These are phyloP conservation scores for Talaromyces rugulosus DNA, from an alignment of 2,329 filamentous ascomycete species.

Conservation along the genomic window DNA sequence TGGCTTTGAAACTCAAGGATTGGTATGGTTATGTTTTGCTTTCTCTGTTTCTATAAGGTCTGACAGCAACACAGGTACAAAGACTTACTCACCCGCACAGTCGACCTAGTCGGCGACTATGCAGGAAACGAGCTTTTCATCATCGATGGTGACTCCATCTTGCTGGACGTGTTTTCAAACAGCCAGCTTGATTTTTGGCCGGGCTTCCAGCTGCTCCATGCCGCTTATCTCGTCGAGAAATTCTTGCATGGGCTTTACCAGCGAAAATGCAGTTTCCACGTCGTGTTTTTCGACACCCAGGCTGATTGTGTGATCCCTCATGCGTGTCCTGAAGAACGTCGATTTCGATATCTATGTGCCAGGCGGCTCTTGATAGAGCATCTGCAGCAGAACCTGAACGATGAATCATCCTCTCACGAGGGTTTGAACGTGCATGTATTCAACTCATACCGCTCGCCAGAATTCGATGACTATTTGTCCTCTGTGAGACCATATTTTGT, in stretches of 20 bases:
- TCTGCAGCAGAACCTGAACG: background rate
- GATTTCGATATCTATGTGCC: background rate
- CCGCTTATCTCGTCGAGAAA: slow-evolving; percentile 10
- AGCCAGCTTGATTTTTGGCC: slow-evolving; percentile 8
- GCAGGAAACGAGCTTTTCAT: slow-evolving; percentile 13
- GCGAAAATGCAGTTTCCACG: slow-evolving; percentile 11
- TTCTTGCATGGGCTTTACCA: slow-evolving; percentile 8
- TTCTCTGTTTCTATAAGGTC: background rate
- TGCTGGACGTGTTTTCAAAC: slow-evolving; percentile 13
- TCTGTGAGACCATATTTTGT: slow-evolving; percentile 60
- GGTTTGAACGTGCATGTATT: background rate
- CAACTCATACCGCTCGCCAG: slow-evolving; percentile 21
- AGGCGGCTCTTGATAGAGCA: background rate
- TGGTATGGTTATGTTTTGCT: background rate
- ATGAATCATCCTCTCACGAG: background rate
- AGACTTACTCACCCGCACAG: slow-evolving; percentile 6
- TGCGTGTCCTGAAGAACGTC: background rate
- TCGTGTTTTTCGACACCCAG: slow-evolving; percentile 13
- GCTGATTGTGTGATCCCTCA: slow-evolving; percentile 7
- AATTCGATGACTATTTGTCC: slow-evolving; percentile 55
- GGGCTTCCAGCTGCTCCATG: slow-evolving; percentile 14
- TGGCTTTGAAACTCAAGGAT: background rate
- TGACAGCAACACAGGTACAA: slow-evolving; percentile 5
- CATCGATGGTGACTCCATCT: slow-evolving; percentile 14
- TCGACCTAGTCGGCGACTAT: slow-evolving; percentile 15